These are phyloP conservation scores for Ammopiptanthus mongolicus DNA, from an alignment of 306 rosid genomes.

Conservation along the genomic window DNA sequence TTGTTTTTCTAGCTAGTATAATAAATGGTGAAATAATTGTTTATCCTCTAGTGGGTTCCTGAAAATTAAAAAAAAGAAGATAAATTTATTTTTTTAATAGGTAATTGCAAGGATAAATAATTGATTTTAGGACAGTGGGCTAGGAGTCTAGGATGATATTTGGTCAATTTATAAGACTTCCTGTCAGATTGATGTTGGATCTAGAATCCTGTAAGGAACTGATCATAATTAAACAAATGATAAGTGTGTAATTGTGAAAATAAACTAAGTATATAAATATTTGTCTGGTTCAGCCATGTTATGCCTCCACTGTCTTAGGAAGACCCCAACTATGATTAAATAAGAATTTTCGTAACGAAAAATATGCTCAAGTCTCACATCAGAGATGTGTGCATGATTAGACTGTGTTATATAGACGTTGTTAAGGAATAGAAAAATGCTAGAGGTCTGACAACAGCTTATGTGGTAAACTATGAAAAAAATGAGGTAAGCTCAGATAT, in stretches of 20 bases:
- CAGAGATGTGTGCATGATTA: not conserved
- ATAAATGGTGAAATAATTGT: not conserved
- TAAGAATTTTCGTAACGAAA: not conserved
- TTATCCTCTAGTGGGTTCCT: slow-evolving; percentile 19
- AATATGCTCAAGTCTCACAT: not conserved
- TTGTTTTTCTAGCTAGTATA: not conserved
- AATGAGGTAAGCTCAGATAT: too few relatives aligned
- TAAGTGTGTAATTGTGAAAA: slow-evolving; percentile 3
- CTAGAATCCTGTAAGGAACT: slow-evolving; percentile 19
- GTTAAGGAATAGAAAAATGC: slow-evolving; percentile 7
- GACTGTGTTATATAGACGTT: not conserved
- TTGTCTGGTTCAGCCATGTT: slow-evolving; percentile 30
- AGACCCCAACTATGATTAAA: not conserved
- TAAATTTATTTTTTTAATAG: not conserved
- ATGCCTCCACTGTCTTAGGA: slow-evolving; percentile 16
- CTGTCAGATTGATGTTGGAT: slow-evolving; percentile 29
- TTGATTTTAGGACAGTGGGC: slow-evolving; percentile 18
- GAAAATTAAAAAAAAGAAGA: slow-evolving; percentile 11
- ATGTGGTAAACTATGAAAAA: too few relatives aligned
- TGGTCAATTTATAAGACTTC: slow-evolving; percentile 25
- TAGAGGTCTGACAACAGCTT: too few relatives aligned
- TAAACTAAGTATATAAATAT: slow-evolving; percentile 17
- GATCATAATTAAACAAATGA: slow-evolving; percentile 12
- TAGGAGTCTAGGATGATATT: slow-evolving; percentile 30
- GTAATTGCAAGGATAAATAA: slow-evolving; percentile 2